phyloP scores from a whole-genome alignment of 257 asterid genomes.

The Verbena officinalis region DNA sequence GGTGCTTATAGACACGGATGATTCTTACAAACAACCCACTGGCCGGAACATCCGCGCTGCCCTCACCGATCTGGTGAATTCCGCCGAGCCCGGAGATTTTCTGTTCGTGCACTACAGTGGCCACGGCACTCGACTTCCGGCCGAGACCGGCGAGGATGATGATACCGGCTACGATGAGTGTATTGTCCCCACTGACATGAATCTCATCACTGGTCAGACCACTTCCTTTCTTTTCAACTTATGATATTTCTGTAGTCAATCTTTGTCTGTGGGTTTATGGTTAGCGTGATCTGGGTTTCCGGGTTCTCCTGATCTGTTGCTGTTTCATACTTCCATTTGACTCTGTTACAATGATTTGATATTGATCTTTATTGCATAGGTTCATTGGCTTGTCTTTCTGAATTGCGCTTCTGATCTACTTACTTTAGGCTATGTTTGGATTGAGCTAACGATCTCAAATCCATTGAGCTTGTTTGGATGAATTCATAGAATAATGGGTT shows the following conservation, averaged over 20 bases:
- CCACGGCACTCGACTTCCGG: slow-evolving; percentile 97
- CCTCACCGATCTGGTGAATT: slow-evolving; percentile 62
- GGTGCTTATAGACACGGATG: slow-evolving; percentile 79
- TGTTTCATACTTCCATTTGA: too few relatives aligned
- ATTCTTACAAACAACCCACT: slow-evolving; percentile 75
- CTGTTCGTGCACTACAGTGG: slow-evolving; percentile 96
- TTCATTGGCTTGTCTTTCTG: background rate
- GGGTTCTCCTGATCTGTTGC: too few relatives aligned
- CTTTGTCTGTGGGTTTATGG: background rate
- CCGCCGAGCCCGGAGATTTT: slow-evolving; percentile 65
- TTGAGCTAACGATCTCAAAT: background rate
- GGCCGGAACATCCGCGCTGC: slow-evolving; percentile 85
- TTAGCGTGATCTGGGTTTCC: background rate
- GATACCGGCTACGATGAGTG: slow-evolving; percentile 98
- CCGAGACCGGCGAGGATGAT: slow-evolving; percentile 97
- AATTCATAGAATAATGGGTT: too few relatives aligned
- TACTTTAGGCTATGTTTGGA: too few relatives aligned
- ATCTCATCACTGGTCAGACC: slow-evolving; percentile 75
- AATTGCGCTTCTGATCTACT: too few relatives aligned
- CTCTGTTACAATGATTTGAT: background rate
- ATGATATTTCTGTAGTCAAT: background rate
- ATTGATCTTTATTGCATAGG: background rate
- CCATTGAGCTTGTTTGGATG: too few relatives aligned
- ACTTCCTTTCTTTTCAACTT: background rate
- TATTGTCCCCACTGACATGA: slow-evolving; percentile 92